phyloP scores from a whole-genome alignment of 352 stramenopile genomes.

The Pythium dissimile region DNA sequence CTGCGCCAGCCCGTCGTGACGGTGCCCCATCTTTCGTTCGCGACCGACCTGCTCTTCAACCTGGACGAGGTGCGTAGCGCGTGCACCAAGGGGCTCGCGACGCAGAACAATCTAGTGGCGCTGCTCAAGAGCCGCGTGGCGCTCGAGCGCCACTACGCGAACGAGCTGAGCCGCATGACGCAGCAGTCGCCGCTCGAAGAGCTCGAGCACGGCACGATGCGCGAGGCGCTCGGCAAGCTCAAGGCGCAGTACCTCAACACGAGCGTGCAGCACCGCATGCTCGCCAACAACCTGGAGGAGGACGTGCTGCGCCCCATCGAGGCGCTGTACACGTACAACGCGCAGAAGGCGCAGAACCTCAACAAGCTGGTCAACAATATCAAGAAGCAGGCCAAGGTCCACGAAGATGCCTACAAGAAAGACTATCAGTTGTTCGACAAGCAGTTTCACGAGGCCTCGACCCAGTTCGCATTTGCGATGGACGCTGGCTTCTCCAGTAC shows the following conservation, averaged over 20 bases:
- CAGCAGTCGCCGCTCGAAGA: slow-evolving; percentile 57
- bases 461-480: slow-evolving; percentile 64
- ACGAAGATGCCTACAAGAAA: slow-evolving; percentile 74
- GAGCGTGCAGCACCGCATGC: slow-evolving; percentile 69
- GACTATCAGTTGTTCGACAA: slow-evolving; percentile 71
- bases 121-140: slow-evolving; percentile 70
- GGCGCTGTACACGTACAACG: slow-evolving; percentile 46
- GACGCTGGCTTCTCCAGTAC: slow-evolving; percentile 72
- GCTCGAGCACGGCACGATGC: slow-evolving; percentile 46
- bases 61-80: slow-evolving; percentile 56
- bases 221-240: slow-evolving; percentile 54
- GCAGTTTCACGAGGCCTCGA: slow-evolving; percentile 58
- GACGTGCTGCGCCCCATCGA: slow-evolving; percentile 76
- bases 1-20: slow-evolving; percentile 14
- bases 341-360: slow-evolving; percentile 51
- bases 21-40: slow-evolving; percentile 49
- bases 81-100: slow-evolving; percentile 41
- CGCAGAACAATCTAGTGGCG: slow-evolving; percentile 52
- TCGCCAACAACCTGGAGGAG: slow-evolving; percentile 73
- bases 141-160: slow-evolving; percentile 70
- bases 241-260: slow-evolving; percentile 79
- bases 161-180: slow-evolving; percentile 61
- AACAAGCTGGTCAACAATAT: slow-evolving; percentile 50
- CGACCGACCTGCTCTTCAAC: slow-evolving; percentile 77
- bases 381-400: slow-evolving; percentile 77